phyloP scores from a whole-genome alignment of 768 basidiomycete genomes.

The Boletus fagicola region DNA sequence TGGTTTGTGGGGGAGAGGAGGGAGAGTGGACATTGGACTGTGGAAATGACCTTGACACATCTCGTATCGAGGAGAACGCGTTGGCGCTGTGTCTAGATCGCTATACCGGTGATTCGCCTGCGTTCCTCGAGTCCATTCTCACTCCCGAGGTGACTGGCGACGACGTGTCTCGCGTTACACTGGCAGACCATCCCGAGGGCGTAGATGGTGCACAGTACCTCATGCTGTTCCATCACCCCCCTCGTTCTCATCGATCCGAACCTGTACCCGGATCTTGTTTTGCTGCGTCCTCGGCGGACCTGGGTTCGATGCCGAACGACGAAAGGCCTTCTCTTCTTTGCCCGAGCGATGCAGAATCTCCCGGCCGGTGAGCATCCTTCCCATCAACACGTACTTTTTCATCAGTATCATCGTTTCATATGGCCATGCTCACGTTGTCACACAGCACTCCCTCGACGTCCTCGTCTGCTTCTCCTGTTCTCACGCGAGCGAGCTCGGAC shows the following conservation, averaged over 20 bases:
- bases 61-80: neutral
- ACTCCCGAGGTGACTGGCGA: neutral
- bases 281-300: neutral
- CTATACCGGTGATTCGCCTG: conserved; percentile 55
- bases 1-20: neutral
- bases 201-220: neutral
- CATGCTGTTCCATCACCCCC: neutral
- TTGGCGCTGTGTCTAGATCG: conserved; percentile 1
- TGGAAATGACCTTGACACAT: too few relatives aligned
- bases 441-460: conserved; percentile 9
- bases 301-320: neutral
- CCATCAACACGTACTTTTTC: neutral
- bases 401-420: neutral
- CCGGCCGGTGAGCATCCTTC: neutral
- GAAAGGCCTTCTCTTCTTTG: too few relatives aligned
- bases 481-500: neutral
- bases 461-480: conserved; percentile 1
- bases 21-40: neutral
- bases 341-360: neutral
- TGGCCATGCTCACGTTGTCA: neutral
- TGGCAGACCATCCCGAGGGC: neutral
- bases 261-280: neutral
- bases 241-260: neutral
- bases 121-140: conserved; percentile 17
- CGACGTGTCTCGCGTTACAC: neutral